phyloP scores from a whole-genome alignment of 176 grass and related monocot species.

The Phragmites australis region DNA sequence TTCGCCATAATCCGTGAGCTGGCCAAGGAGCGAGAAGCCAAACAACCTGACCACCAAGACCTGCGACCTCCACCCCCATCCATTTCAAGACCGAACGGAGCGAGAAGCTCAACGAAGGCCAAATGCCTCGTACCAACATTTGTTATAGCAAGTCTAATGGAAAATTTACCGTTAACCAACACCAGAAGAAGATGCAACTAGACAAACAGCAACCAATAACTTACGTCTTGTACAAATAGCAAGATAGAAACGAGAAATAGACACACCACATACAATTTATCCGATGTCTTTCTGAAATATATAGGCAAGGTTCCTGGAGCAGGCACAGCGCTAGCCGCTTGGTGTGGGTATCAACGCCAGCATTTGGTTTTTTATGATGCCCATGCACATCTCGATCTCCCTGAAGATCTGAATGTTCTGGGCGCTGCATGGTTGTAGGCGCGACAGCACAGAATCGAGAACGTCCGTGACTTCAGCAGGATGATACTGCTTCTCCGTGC shows the following conservation, averaged over 20 bases:
- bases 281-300: conserved; percentile 11
- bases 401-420: conserved; percentile 65
- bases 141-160: too few relatives aligned
- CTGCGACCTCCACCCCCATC: too few relatives aligned
- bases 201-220: too few relatives aligned
- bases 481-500: conserved; percentile 89
- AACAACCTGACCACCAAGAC: too few relatives aligned
- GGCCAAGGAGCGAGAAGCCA: too few relatives aligned
- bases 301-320: background rate
- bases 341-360: conserved; percentile 81
- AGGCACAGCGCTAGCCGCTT: conserved; percentile 34
- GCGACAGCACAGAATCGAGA: conserved; percentile 67
- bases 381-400: conserved; percentile 89
- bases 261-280: conserved; percentile 12
- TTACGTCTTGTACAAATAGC: background rate
- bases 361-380: conserved; percentile 92
- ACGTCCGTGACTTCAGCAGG: conserved; percentile 94
- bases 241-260: background rate
- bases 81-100: too few relatives aligned
- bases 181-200: too few relatives aligned
- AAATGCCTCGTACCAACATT: too few relatives aligned
- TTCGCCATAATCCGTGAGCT: too few relatives aligned
- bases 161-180: too few relatives aligned
- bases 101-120: too few relatives aligned
- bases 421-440: conserved; percentile 75